A percentile compares a stretch with the other conserved stretches of the same genome.
Evolutionary conservation across 169 alveolate genomes (phyloP).

Genomic region (Miamiensis avidus): DNA sequence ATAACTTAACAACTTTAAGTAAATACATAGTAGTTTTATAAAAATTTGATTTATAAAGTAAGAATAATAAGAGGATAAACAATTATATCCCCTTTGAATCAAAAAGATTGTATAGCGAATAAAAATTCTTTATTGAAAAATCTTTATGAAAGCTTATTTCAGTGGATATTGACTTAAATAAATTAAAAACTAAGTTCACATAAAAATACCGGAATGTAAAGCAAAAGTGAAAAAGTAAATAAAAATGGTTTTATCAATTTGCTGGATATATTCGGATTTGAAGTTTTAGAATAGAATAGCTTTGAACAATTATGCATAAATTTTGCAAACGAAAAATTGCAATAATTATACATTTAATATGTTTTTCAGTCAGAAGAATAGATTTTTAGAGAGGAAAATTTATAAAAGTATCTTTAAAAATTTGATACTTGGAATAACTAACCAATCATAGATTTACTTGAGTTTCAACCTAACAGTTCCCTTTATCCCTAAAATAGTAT

Average conservation of each 20-base stretch:
- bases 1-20: not conserved
- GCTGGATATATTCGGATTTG: conserved; percentile 50
- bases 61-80: not conserved
- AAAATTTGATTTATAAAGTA: not conserved
- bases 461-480: conserved; percentile 28
- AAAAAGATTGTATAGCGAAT: conserved; percentile 9
- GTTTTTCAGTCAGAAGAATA: conserved; percentile 29
- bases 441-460: conserved; percentile 26
- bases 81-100: not conserved
- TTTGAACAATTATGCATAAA: conserved; percentile 34
- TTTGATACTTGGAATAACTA: conserved; percentile 26
- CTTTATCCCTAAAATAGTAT: not conserved
- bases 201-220: too few species aligned
- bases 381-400: conserved; percentile 23
- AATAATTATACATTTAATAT: conserved; percentile 29
- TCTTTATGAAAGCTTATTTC: conserved; percentile 2
- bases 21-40: not conserved
- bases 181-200: not conserved
- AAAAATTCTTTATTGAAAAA: not conserved
- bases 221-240: not conserved
- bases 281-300: conserved; percentile 38
- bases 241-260: conserved; percentile 22
- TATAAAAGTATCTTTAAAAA: conserved; percentile 18
- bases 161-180: not conserved
- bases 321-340: conserved; percentile 39